Conservation (phyloP, 371 early-diverging fungal genomes). For the Lichtheimia ornata region DNA sequence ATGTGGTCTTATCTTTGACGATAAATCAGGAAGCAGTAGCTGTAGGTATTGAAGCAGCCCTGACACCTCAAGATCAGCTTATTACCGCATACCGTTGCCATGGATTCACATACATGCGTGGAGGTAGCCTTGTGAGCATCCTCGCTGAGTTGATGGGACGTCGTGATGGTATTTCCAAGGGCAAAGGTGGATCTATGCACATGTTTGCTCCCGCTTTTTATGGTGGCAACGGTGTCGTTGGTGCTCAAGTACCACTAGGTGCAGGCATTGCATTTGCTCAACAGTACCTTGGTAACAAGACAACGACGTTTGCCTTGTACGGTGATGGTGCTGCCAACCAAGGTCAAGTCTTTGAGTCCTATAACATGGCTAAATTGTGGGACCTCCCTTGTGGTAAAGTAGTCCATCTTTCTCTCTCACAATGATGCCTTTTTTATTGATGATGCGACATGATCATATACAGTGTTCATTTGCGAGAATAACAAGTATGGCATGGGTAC, state of each 20-base stretch:
- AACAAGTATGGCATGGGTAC: conserved; percentile 99
- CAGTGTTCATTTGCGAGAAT: conserved; percentile 98
- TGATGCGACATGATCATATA: not conserved
- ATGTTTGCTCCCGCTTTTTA: conserved; percentile 97
- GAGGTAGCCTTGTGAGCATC: conserved; percentile 74
- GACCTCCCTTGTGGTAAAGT: conserved; percentile 82
- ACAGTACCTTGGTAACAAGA: conserved; percentile 82
- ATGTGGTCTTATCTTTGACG: not conserved
- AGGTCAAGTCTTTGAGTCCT: conserved; percentile 99
- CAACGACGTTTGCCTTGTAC: conserved; percentile 91
- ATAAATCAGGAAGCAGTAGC: conserved; percentile 89
- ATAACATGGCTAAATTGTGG: conserved; percentile 99
- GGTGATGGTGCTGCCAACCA: conserved; percentile 99
- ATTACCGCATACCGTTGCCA: conserved; percentile 99
- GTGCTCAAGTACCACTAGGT: conserved; percentile 98
- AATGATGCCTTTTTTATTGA: not conserved
- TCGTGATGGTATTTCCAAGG: conserved; percentile 88
- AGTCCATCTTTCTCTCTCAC: not conserved
- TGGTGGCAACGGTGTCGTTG: conserved; percentile 99
- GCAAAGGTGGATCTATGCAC: conserved; percentile 99
- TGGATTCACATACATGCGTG: conserved; percentile 95
- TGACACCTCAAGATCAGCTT: conserved; percentile 87
- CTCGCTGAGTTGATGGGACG: conserved; percentile 91
- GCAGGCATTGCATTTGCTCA: conserved; percentile 97
- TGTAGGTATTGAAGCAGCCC: conserved; percentile 92